Evolutionary conservation across 2,329 filamentous ascomycete species (phyloP).

Genomic region (Verticillium klebahnii): DNA sequence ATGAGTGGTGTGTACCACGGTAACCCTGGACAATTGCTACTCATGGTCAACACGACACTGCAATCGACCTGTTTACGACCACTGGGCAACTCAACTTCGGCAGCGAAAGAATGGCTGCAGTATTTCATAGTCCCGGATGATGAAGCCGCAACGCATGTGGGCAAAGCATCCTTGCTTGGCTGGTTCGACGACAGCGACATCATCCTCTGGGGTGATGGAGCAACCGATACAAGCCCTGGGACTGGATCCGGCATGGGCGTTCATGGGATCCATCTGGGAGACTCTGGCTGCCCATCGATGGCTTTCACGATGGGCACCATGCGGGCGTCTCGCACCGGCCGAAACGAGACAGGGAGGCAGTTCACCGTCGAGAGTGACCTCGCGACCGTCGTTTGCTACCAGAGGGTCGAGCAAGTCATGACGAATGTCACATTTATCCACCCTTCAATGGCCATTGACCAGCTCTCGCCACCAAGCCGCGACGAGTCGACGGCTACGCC

Average conservation of each 20-base stretch:
- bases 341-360: conserved; percentile 8
- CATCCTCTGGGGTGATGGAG: conserved; percentile 14
- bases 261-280: not conserved
- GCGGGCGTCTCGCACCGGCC: not conserved
- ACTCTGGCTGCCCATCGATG: conserved; percentile 1
- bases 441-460: conserved; percentile 14
- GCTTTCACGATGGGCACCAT: conserved; percentile 3
- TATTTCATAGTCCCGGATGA: conserved; percentile 15
- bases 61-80: not conserved
- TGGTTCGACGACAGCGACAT: conserved; percentile 7
- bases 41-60: conserved; percentile 16
- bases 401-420: conserved; percentile 16
- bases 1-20: not conserved
- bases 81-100: not conserved
- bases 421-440: conserved; percentile 16
- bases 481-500: conserved; percentile 9
- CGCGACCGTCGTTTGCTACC: conserved; percentile 17
- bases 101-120: conserved; percentile 12
- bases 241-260: not conserved
- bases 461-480: conserved; percentile 3
- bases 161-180: conserved; percentile 15
- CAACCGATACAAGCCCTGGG: conserved; percentile 9
- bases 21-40: conserved; percentile 5
- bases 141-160: conserved; percentile 12
- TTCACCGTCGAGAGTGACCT: conserved; percentile 15